phyloP scores from a whole-genome alignment of 2,329 filamentous ascomycete genomes.

The Aspergillus alliaceus region DNA sequence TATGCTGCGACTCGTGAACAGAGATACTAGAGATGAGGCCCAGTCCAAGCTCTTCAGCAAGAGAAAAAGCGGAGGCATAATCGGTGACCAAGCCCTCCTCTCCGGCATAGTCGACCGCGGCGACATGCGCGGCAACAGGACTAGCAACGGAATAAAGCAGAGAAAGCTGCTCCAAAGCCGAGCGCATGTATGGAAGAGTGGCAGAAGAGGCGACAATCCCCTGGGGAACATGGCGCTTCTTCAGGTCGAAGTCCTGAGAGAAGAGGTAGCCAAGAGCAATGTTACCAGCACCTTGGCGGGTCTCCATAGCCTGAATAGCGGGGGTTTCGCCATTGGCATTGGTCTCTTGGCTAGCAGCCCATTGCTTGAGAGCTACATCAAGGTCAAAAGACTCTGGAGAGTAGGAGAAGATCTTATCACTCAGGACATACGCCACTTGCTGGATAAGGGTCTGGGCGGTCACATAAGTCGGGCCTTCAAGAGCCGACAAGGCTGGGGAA shows the following conservation, averaged over 20 bases:
- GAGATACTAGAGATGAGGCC: slow-evolving; percentile 83
- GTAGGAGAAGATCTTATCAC: slow-evolving; percentile 96
- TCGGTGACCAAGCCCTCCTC: slow-evolving; percentile 77
- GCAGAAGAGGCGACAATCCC: slow-evolving; percentile 83
- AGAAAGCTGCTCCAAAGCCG: slow-evolving; percentile 86
- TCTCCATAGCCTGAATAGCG: slow-evolving; percentile 77
- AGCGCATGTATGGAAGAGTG: slow-evolving; percentile 75
- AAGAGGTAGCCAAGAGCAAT: slow-evolving; percentile 97
- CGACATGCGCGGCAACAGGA: slow-evolving; percentile 88
- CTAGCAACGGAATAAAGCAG: slow-evolving; percentile 89
- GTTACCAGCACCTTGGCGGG: slow-evolving; percentile 81
- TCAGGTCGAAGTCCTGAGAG: slow-evolving; percentile 91
- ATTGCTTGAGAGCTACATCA: slow-evolving; percentile 77
- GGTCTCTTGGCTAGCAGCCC: slow-evolving; percentile 67
- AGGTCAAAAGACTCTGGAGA: slow-evolving; percentile 92
- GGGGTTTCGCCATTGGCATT: slow-evolving; percentile 84
- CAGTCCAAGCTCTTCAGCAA: slow-evolving; percentile 87
- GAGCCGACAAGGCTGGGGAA: slow-evolving; percentile 53
- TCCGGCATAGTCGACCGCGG: slow-evolving; percentile 80
- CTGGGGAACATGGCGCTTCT: slow-evolving; percentile 89
- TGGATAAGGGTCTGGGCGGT: slow-evolving; percentile 93
- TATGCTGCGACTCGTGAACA: slow-evolving; percentile 90
- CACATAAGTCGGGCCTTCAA: slow-evolving; percentile 86
- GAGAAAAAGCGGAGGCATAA: slow-evolving; percentile 75
- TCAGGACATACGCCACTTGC: slow-evolving; percentile 91